Percentiles rank a stretch among this genome's conserved stretches.
phyloP scores from a whole-genome alignment of 164 flowering plant genomes.

The Warburgia ugandensis region DNA sequence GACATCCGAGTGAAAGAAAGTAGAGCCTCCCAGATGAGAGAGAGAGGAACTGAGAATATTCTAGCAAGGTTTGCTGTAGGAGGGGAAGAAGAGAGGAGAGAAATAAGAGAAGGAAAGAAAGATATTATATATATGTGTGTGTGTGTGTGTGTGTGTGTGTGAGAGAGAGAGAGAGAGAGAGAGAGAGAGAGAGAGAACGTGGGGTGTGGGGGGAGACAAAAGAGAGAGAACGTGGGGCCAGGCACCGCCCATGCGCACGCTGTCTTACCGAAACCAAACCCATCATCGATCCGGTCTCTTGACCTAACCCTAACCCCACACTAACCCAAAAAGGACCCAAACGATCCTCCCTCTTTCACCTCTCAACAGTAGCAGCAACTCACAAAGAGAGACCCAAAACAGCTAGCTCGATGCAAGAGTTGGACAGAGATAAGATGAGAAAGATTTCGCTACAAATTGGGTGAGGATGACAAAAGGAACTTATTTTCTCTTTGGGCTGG shows the following conservation, averaged over 20 bases:
- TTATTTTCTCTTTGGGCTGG: too few species aligned
- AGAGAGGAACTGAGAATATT: too few species aligned
- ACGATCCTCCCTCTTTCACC: slow-evolving; percentile 19
- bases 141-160: too few species aligned
- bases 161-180: slow-evolving; percentile 14
- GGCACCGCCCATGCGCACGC: slow-evolving; percentile 81
- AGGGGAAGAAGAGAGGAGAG: too few species aligned
- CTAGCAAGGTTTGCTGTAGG: too few species aligned
- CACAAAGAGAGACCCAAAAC: slow-evolving; percentile 6
- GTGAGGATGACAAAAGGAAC: slow-evolving; percentile 24
- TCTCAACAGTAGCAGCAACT: too few species aligned
- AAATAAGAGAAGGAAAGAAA: not conserved
- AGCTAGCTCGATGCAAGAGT: not conserved
- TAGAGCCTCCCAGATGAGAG: too few species aligned
- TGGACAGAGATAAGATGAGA: slow-evolving; percentile 15
- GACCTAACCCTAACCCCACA: slow-evolving; percentile 63
- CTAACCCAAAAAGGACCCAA: slow-evolving; percentile 12
- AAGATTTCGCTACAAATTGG: slow-evolving; percentile 29
- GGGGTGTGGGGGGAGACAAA: slow-evolving; percentile 21
- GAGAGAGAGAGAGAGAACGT: slow-evolving; percentile 27
- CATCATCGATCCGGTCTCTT: slow-evolving; percentile 31
- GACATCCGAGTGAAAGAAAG: too few species aligned
- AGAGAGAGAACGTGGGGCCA: slow-evolving; percentile 33
- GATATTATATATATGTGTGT: too few species aligned
- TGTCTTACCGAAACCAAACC: slow-evolving; percentile 43